These are phyloP conservation scores for Akebia trifoliata DNA, from an alignment of 164 flowering plant genomes.

Conservation along the genomic window DNA sequence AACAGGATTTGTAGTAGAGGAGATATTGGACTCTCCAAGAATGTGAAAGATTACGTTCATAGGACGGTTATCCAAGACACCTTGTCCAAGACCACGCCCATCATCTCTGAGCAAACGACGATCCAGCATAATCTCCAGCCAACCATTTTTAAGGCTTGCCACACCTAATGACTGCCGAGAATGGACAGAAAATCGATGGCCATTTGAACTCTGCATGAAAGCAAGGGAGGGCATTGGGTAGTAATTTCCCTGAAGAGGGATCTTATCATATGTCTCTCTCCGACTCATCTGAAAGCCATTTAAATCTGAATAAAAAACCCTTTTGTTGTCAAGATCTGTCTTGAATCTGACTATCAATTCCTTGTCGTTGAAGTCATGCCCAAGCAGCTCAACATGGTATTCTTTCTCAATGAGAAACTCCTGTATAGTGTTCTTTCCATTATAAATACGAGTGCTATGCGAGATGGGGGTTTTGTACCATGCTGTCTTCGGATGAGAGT, in stretches of 20 bases:
- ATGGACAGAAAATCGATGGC: conserved; percentile 82
- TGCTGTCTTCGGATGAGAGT: conserved; percentile 63
- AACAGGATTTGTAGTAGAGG: conserved; percentile 36
- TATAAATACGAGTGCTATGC: conserved; percentile 78
- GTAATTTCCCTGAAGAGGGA: conserved; percentile 95
- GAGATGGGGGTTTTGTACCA: conserved; percentile 73
- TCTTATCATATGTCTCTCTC: conserved; percentile 86
- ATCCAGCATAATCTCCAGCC: conserved; percentile 96
- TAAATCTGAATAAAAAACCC: conserved; percentile 77
- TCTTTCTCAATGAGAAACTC: conserved; percentile 79
- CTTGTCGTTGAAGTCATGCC: conserved; percentile 55
- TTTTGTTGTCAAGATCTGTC: conserved; percentile 66
- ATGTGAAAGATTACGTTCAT: conserved; percentile 84
- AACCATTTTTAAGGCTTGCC: conserved; percentile 83
- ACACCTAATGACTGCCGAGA: conserved; percentile 85
- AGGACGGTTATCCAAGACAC: conserved; percentile 90
- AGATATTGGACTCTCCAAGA: conserved; percentile 61
- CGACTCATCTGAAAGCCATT: conserved; percentile 98
- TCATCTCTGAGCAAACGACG: conserved; percentile 80
- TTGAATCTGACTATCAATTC: conserved; percentile 80
- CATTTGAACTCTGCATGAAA: conserved; percentile 75
- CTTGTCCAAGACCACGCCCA: conserved; percentile 99
- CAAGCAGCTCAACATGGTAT: conserved; percentile 92
- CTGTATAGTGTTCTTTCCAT: conserved; percentile 53
- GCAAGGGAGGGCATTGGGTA: conserved; percentile 99